phyloP scores from a whole-genome alignment of 495 filamentous ascomycete genomes.

The Annulohypoxylon bovei region DNA sequence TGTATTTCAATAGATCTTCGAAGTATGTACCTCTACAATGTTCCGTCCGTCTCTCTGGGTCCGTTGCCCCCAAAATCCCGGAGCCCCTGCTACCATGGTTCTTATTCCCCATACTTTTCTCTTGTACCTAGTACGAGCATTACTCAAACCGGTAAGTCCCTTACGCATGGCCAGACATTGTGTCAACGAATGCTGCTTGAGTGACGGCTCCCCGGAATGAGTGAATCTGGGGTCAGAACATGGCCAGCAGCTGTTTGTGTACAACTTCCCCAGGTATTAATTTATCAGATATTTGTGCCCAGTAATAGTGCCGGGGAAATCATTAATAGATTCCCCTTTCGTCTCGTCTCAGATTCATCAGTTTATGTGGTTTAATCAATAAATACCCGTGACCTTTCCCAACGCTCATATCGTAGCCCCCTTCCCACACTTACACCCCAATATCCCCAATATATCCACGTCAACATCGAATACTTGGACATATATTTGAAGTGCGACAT shows the following conservation, averaged over 20 bases:
- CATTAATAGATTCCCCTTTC: conserved; percentile 34
- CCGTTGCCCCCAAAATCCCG: conserved; percentile 18
- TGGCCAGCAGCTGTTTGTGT: conserved; percentile 30
- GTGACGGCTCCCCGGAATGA: conserved; percentile 43
- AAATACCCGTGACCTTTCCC: conserved; percentile 31
- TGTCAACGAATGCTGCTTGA: conserved; percentile 31
- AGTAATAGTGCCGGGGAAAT: conserved; percentile 30
- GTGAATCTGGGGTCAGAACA: conserved; percentile 41
- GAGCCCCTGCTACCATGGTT: conserved; percentile 11
- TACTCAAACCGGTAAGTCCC: conserved; percentile 34
- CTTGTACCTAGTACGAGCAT: conserved; percentile 28
- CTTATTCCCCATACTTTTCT: conserved; percentile 38
- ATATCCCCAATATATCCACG: conserved; percentile 36
- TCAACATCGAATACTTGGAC: conserved; percentile 23
- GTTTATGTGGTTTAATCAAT: conserved; percentile 33
- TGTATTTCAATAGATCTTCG: neutral
- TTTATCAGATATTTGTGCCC: conserved; percentile 34
- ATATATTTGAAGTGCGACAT: conserved; percentile 36
- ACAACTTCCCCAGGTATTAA: conserved; percentile 41
- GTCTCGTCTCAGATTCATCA: conserved; percentile 36
- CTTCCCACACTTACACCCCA: conserved; percentile 18
- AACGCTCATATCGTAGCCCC: conserved; percentile 14
- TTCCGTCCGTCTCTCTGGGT: conserved; percentile 2
- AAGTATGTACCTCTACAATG: conserved; percentile 30
- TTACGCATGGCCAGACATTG: conserved; percentile 31